A percentile compares a stretch with the other conserved stretches of the same genome.
phyloP scores from a whole-genome alignment of 1,139 yeast genomes.

The Pneumocystis wakefieldiae region DNA sequence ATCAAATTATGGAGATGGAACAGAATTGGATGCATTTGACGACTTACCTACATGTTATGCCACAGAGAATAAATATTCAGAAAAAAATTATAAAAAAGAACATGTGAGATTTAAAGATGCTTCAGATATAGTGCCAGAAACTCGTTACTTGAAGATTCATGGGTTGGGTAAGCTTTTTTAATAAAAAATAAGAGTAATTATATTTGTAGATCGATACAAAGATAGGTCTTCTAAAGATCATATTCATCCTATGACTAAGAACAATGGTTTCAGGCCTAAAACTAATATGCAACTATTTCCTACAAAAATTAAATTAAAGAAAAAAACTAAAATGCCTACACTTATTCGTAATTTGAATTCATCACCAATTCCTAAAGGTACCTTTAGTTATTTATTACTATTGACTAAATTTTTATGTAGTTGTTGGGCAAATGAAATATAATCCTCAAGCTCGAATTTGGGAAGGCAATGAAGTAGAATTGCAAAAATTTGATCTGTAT shows the following conservation, averaged over 20 bases:
- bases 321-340: slow-evolving; percentile 18
- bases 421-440: slow-evolving; percentile 35
- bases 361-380: slow-evolving; percentile 12
- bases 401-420: slow-evolving; percentile 11
- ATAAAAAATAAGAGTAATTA: background rate
- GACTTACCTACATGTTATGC: slow-evolving; percentile 18
- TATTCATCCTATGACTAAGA: slow-evolving; percentile 9
- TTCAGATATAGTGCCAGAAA: background rate
- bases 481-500: slow-evolving; percentile 33
- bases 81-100: background rate
- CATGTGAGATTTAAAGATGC: background rate
- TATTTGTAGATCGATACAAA: slow-evolving; percentile 2
- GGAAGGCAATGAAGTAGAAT: slow-evolving; percentile 58
- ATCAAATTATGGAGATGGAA: slow-evolving; percentile 21
- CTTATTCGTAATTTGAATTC: slow-evolving; percentile 26
- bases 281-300: slow-evolving; percentile 1
- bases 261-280: slow-evolving; percentile 7
- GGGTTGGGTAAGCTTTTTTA: background rate
- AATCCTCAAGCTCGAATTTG: slow-evolving; percentile 39
- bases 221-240: slow-evolving; percentile 2
- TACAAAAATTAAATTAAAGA: slow-evolving; percentile 8
- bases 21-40: slow-evolving; percentile 23
- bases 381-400: background rate
- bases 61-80: background rate
- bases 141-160: background rate